Evolutionary conservation across 495 filamentous ascomycete species (phyloP), one percentile per base, ranked within the genome.

Genomic region (Penicillium tannophilum): DNA sequence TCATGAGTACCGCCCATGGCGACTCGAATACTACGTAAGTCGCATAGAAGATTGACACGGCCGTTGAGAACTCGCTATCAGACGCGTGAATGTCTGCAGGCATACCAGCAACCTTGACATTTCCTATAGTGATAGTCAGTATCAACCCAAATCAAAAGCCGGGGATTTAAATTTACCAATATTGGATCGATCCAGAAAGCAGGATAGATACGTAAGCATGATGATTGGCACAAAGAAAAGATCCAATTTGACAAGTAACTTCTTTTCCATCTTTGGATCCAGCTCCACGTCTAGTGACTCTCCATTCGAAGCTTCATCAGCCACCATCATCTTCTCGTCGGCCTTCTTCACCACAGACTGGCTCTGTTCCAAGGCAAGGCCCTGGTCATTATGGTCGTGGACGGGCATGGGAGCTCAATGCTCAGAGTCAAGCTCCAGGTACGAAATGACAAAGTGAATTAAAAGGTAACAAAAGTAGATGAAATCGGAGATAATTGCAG

Each of bases 31-130:
- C 52, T 6, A 82, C 78, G 52, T 83, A 83, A 14, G 79, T 81
- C 6, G 72, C 79, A 56, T 79, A 83, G 55, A 82, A 81, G 52
- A 82, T 78, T 6, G 80, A 79, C 0, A 81, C 72, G 3, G 80
- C 79, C 7, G 71, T 80, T 1, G 74, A 73, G 60, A 77, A 82
- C 63, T 83, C 68, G 52, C 60, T 70, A 16, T 61, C 61, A 0
- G 75, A 76, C 11, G 78, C 72, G 3, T 68, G 59, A 46, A 82
- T 77, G 52, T 76, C 79, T 50, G 74, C 71, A 7, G 74, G 72
- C 66, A 81, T 78, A 12, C 71, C 66, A 11, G 74, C 75, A 2
- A 79, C 72, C 48, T 79, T 76, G 59, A 78, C 76, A 58, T 80
- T 81, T 33, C 78, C 78, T 79, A n/a, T n/a, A 30, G 24, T 26